These are phyloP conservation scores for Hibiscus tridactylites DNA, from an alignment of 345 rosid genomes.

Conservation along the genomic window DNA sequence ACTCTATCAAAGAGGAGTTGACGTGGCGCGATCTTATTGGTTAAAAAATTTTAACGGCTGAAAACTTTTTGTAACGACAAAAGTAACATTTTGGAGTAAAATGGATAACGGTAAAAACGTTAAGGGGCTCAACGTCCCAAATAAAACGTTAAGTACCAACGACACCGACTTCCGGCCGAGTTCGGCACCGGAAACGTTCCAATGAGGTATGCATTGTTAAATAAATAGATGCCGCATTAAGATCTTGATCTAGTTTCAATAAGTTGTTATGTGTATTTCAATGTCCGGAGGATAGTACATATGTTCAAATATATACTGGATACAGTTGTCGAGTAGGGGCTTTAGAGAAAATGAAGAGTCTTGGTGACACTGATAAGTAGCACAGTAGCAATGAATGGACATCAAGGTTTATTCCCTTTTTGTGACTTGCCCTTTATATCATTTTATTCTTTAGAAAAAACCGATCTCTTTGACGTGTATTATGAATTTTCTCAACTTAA, in stretches of 20 bases:
- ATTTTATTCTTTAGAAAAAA: background rate
- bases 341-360: background rate
- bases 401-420: background rate
- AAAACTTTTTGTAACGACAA: no score
- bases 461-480: background rate
- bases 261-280: background rate
- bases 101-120: no score
- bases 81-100: no score
- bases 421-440: background rate
- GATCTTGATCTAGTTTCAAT: background rate
- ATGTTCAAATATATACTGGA: no score
- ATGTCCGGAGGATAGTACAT: background rate
- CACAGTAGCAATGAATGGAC: background rate
- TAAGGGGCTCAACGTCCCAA: no score
- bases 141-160: no score
- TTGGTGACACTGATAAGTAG: background rate
- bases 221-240: background rate
- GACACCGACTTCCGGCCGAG: background rate
- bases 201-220: slow-evolving; percentile 20
- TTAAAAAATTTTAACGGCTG: no score
- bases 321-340: background rate
- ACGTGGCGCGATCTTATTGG: no score
- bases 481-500: background rate
- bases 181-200: slow-evolving; percentile 33
- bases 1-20: no score